Evolutionary conservation across 352 stramenopile species (phyloP).

Genomic region (Pythium rhizo-oryzae): DNA sequence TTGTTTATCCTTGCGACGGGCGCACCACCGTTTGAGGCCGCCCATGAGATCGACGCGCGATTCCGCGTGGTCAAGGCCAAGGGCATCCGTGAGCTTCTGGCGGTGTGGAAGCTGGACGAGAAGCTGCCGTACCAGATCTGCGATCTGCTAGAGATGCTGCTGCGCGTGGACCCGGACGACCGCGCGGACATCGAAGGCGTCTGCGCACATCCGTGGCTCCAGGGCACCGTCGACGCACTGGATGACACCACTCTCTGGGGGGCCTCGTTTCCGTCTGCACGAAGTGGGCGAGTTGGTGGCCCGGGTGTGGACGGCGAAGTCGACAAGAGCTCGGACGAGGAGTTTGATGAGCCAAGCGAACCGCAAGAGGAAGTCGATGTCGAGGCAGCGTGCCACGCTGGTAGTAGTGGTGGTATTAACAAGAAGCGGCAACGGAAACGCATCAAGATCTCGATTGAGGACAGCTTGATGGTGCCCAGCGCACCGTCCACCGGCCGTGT

Average conservation of each 20-base stretch:
- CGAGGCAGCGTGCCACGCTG: neutral
- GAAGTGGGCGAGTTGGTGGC: too few species aligned
- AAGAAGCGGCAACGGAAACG: constrained; percentile 22
- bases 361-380: constrained; percentile 36
- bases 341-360: constrained; percentile 7
- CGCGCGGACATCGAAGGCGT: constrained; percentile 43
- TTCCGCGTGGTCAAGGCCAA: constrained; percentile 51
- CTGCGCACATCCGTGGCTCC: constrained; percentile 45
- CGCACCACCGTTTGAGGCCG: constrained; percentile 49
- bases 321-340: neutral
- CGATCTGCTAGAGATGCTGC: constrained; percentile 42
- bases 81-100: constrained; percentile 41
- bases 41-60: constrained; percentile 47
- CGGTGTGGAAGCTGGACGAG: constrained; percentile 43
- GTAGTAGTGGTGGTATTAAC: neutral
- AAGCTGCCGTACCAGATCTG: constrained; percentile 35
- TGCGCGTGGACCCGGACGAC: constrained; percentile 38
- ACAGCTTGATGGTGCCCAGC: neutral
- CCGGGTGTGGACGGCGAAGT: neutral
- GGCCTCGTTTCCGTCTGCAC: too few species aligned
- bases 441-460: constrained; percentile 31
- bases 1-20: constrained; percentile 66
- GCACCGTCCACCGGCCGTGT: constrained; percentile 1
- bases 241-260: neutral
- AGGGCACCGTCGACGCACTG: constrained; percentile 8